phyloP scores from a whole-genome alignment of 192 early-diverging fungal genomes.

The Backusella sp. region DNA sequence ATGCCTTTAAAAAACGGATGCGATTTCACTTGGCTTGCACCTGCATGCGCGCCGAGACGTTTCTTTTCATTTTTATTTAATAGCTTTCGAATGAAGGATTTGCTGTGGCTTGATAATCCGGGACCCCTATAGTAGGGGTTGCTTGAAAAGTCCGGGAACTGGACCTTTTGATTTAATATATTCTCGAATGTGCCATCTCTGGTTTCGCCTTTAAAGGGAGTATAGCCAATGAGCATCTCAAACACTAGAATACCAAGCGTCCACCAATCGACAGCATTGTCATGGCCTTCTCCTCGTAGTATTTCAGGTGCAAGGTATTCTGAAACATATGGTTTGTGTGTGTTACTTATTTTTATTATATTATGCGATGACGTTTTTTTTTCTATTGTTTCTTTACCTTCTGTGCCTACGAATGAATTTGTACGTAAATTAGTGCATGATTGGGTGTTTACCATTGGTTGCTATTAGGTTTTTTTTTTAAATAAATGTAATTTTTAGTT shows the following conservation, averaged over 20 bases:
- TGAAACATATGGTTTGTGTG: constrained; percentile 69
- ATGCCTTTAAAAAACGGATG: constrained; percentile 89
- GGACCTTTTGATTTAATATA: constrained; percentile 78
- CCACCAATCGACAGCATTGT: constrained; percentile 67
- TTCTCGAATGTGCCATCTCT: constrained; percentile 67
- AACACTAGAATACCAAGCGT: constrained; percentile 68
- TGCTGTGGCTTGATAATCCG: constrained; percentile 47
- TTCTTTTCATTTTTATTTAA: constrained; percentile 89
- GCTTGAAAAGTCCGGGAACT: constrained; percentile 55
- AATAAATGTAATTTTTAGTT: not conserved
- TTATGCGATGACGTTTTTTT: constrained; percentile 86
- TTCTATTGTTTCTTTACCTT: constrained; percentile 54
- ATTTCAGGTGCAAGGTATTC: constrained; percentile 40
- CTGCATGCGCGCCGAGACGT: constrained; percentile 84
- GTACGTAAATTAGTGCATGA: constrained; percentile 2
- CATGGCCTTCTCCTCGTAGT: constrained; percentile 38
- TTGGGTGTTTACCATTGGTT: constrained; percentile 7
- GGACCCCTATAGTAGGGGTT: constrained; percentile 7
- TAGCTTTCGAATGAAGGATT: constrained; percentile 78
- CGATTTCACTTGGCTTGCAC: constrained; percentile 90
- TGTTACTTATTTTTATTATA: constrained; percentile 54
- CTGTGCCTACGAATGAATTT: not conserved
- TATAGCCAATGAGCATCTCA: constrained; percentile 67
- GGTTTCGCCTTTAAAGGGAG: constrained; percentile 65
- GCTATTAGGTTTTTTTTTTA: not conserved